Evolutionary conservation across 2,329 filamentous ascomycete genomes (phyloP).

Genomic region (Chaetomium globosum): DNA sequence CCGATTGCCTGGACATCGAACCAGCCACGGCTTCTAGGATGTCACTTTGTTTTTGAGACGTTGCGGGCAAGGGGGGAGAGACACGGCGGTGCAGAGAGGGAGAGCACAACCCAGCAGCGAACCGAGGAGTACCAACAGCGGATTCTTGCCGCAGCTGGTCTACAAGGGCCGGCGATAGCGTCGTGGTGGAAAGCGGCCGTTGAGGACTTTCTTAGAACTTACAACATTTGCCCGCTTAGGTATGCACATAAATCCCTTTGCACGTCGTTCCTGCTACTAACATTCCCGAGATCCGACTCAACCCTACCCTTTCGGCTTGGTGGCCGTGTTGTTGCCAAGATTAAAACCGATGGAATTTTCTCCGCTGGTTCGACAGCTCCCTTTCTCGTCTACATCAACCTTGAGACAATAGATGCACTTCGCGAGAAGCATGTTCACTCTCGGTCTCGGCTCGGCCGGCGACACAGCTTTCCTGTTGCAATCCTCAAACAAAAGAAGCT

Average conservation of each 20-base stretch:
- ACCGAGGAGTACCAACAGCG: neutral
- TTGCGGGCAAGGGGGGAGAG: neutral
- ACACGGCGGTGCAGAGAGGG: neutral
- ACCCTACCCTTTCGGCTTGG: neutral
- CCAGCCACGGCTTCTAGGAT: neutral
- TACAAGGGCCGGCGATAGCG: neutral
- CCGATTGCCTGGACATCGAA: neutral
- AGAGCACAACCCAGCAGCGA: neutral
- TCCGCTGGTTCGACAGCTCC: neutral
- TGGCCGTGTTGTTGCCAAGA: neutral
- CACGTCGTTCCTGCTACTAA: neutral
- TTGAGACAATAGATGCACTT: neutral
- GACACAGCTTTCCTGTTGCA: neutral
- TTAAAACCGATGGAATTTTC: neutral
- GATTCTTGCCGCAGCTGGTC: neutral
- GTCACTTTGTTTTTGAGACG: neutral
- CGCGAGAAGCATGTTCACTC: neutral
- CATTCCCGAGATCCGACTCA: neutral
- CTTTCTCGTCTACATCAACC: neutral
- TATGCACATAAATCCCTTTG: neutral
- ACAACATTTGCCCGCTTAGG: neutral
- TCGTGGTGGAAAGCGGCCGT: neutral
- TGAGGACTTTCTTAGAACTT: neutral
- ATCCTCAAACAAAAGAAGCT: neutral
- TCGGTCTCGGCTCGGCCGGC: neutral